phyloP scores from a whole-genome alignment of 179 eudicot species.

The Beta lomatogona region DNA sequence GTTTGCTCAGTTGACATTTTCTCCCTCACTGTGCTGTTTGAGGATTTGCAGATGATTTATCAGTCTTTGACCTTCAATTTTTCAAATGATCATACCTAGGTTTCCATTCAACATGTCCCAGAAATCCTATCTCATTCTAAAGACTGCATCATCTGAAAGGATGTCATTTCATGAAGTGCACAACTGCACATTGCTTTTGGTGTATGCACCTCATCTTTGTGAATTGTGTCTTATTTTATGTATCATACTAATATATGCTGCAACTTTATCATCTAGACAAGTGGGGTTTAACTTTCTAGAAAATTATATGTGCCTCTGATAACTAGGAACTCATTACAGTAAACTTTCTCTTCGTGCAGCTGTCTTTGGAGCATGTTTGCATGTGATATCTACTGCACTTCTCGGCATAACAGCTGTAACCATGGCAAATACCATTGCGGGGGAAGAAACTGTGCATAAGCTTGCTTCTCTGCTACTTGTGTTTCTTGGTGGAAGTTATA shows the following conservation, averaged over 20 bases:
- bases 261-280: not conserved
- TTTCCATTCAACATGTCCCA: not conserved
- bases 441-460: conserved; percentile 98
- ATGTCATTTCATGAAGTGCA: not conserved
- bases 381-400: conserved; percentile 88
- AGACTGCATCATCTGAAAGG: not conserved
- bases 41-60: not conserved
- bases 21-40: not conserved
- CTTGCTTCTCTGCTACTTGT: conserved; percentile 91
- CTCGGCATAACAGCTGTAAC: conserved; percentile 95
- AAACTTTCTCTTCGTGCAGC: conserved; percentile 50
- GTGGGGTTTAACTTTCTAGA: not conserved
- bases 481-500: conserved; percentile 84
- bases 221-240: not conserved
- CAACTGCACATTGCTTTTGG: not conserved
- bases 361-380: conserved; percentile 93
- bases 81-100: not conserved
- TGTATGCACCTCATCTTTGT: not conserved
- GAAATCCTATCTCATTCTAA: not conserved
- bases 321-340: not conserved
- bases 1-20: not conserved
- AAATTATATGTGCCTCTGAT: not conserved
- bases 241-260: not conserved
- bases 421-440: conserved; percentile 94
- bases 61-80: not conserved